Evolutionary conservation across 1,284 basidiomycete genomes (phyloP), one percentile per base, ranked within the genome.

Genomic region (Ustilago esculenta): DNA sequence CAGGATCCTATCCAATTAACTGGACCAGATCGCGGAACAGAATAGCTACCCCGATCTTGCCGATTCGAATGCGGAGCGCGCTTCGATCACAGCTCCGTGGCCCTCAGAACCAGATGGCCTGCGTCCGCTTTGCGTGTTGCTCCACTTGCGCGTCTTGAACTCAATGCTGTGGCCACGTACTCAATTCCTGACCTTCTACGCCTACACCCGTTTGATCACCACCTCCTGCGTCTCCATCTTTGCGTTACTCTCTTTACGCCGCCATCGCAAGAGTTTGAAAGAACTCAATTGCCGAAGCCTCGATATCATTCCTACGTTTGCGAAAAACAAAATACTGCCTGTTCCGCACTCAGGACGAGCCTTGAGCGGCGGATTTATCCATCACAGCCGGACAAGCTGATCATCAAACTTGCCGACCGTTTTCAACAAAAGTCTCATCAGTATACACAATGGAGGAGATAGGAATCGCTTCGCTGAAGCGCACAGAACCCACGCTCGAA

Each of bases 381-480:
- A 20, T 18, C 17, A 37, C 8, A 20, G 6, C 35, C 8, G 35
- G 12, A 20, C 5, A 18, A 37, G n/a, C 12, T 20, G 18, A 37
- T 14, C 4, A 37, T 3, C 8, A 37, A 37, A 10, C 8, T 18
- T 7, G 17, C 8, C 35, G 21, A 34, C 9, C 33, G 33, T 43
- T 27, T 4, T n/a, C 4, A 10, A 17, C 23, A 40, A 21, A 15
- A 5, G 15, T 36, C 10, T 9, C 34, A 29, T 27, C 10, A 15
- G 1, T 9, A 8, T 23, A 37, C 33, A 48, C 12, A 3, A 81
- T 81, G 79, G 79, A 81, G 59, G 79, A 81, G 63, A 60, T 81
- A 17, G 79, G 79, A 7, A 80, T 81, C 52, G 34, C 64, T n/a
- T 49, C 60, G 14, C 33, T 67, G 46, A 65, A 65, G 55, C 51